These are phyloP conservation scores for Neoboletus brunneissimus DNA, from an alignment of 768 basidiomycete genomes.

Conservation along the genomic window DNA sequence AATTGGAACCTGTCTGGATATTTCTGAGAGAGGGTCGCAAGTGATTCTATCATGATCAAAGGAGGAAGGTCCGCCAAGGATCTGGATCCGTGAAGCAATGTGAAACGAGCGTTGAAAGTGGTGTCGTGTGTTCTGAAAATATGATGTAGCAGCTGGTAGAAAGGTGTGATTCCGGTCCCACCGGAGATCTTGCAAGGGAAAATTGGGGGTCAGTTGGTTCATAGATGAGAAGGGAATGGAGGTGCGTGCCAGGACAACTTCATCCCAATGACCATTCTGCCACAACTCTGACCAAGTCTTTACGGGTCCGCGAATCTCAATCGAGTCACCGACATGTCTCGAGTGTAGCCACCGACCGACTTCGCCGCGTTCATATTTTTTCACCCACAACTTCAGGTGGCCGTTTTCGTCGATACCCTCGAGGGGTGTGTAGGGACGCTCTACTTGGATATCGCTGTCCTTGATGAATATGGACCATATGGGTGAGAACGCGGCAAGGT, in stretches of 20 bases:
- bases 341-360: constrained; percentile 82
- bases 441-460: constrained; percentile 86
- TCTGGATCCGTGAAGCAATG: constrained; percentile 69
- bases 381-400: constrained; percentile 75
- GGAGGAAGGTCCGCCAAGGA: constrained; percentile 67
- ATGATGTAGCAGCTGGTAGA: constrained; percentile 69
- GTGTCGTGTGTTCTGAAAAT: constrained; percentile 38
- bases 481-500: constrained; percentile 31
- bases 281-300: constrained; percentile 53
- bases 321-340: constrained; percentile 57
- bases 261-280: constrained; percentile 66
- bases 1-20: constrained; percentile 57
- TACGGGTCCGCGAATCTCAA: constrained; percentile 77
- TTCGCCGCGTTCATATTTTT: constrained; percentile 74
- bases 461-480: constrained; percentile 82
- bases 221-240: background rate
- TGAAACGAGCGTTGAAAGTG: constrained; percentile 52
- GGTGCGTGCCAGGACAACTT: constrained; percentile 65
- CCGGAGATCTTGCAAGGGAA: constrained; percentile 68
- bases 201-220: background rate
- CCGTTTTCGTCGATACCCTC: constrained; percentile 66
- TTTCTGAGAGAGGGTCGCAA: constrained; percentile 45
- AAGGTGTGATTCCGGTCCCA: constrained; percentile 85
- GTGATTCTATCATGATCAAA: constrained; percentile 51
- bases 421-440: constrained; percentile 81